These are phyloP conservation scores for Mortierella alpina DNA, from an alignment of 192 early-diverging fungal genomes.

Conservation along the genomic window DNA sequence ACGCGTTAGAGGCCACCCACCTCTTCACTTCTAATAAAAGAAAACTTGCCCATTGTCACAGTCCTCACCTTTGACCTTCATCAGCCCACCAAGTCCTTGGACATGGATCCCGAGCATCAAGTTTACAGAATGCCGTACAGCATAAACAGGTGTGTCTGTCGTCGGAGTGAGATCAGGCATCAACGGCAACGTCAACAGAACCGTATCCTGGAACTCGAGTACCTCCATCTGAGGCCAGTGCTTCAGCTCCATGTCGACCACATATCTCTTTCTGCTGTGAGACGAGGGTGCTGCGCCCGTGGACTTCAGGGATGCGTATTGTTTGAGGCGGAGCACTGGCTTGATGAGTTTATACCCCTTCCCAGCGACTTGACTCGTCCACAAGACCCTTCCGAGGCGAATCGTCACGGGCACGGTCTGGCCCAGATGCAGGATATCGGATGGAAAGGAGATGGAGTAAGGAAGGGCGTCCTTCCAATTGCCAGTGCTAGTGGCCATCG, in stretches of 20 bases:
- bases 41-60: background rate
- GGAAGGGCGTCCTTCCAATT: constrained; percentile 16
- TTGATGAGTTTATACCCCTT: background rate
- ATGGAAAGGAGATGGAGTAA: constrained; percentile 9
- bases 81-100: background rate
- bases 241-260: constrained; percentile 2
- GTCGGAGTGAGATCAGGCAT: constrained; percentile 6
- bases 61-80: constrained; percentile 16
- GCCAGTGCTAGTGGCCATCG: background rate
- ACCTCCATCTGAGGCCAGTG: constrained; percentile 13
- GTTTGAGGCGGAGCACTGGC: constrained; percentile 14
- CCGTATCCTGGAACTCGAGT: constrained; percentile 3
- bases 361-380: background rate
- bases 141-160: constrained; percentile 3
- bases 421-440: constrained; percentile 7
- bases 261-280: background rate
- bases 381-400: constrained; percentile 6
- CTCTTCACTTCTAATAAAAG: background rate
- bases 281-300: background rate
- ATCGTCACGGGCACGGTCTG: constrained; percentile 13
- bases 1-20: background rate
- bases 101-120: background rate
- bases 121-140: constrained; percentile 21
- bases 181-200: constrained; percentile 10
- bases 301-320: constrained; percentile 1